Evolutionary conservation across 371 early-diverging fungal species (phyloP), one percentile per base, ranked within the genome.

Genomic region (Rhizomucor pusillus): DNA sequence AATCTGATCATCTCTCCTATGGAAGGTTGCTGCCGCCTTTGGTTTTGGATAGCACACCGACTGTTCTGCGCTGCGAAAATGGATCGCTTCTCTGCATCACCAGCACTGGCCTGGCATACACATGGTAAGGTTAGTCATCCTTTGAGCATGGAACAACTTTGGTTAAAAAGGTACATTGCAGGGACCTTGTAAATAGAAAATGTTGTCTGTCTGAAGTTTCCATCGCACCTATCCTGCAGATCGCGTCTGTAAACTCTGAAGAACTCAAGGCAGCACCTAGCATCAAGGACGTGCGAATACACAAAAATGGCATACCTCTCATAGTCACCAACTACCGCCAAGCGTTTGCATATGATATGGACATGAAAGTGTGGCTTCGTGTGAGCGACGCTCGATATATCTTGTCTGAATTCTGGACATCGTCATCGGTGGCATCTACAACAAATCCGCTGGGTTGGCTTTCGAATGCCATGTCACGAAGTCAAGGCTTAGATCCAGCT

Each of bases 311-410:
- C 0, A 55, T 82, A 9, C 91, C 92, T 0, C 52, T 92, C 2
- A 55, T 95, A 4, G 76, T 85, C 14, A 85, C 91, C 0, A 83
- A 88, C 13, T 73, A 81, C 24, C 84, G 87, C 5, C 84, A 89
- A 44, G 83, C 85, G n/a, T 94, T 79, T 65, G 71, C 81, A 2
- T 94, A 89, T 61, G 85, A 88, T 57, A 47, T 67, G 4, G 66
- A 59, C 11, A 85, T 93, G 87, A 78, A 77, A 52, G 59, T 69
- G 11, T 95, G 93, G 93, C 62, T 88, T 35, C 77, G 87, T 18
- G 75, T 92, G 5, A 79, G 74, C 50, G 89, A 90, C 61, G 77
- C 84, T 0, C 75, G 76, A 72, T 85, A 74, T 47, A 74, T 69
- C 29, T 66, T 72, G 0, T 84, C 86, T 1, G 82, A 84, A 33